phyloP scores from a whole-genome alignment of 2,329 filamentous ascomycete species.

The Neoscytalidium dimidiatum region DNA sequence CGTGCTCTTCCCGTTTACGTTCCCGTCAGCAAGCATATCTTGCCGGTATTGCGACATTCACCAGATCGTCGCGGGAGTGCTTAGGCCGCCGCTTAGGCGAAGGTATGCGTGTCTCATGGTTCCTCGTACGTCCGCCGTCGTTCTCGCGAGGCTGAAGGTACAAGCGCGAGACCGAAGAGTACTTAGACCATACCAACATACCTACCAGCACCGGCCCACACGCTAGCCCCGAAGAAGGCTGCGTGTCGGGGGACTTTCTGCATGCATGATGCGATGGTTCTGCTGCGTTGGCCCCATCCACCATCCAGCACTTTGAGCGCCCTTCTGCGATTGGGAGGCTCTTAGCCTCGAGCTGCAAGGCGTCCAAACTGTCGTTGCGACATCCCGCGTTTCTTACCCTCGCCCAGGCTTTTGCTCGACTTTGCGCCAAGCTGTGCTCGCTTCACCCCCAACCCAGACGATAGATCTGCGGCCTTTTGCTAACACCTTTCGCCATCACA shows the following conservation, averaged over 20 bases:
- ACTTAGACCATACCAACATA: not conserved
- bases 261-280: conserved; percentile 3
- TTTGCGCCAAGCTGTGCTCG: not conserved
- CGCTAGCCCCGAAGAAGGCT: not conserved
- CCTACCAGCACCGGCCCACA: not conserved
- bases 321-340: not conserved
- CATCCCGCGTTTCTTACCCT: not conserved
- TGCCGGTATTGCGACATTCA: not conserved
- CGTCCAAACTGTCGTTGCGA: not conserved
- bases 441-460: not conserved
- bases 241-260: not conserved
- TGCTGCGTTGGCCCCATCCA: conserved; percentile 16
- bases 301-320: not conserved
- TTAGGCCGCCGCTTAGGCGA: not conserved
- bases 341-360: not conserved
- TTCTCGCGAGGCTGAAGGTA: not conserved
- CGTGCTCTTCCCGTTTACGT: not conserved
- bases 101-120: not conserved
- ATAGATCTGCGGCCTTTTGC: not conserved
- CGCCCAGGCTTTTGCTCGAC: not conserved
- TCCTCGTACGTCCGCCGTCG: not conserved
- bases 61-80: not conserved
- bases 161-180: not conserved
- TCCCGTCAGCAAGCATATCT: not conserved
- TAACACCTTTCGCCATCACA: conserved; percentile 4